phyloP scores from a whole-genome alignment of 176 grass and related monocot genomes.

The Echinochloa phyllopogon region DNA sequence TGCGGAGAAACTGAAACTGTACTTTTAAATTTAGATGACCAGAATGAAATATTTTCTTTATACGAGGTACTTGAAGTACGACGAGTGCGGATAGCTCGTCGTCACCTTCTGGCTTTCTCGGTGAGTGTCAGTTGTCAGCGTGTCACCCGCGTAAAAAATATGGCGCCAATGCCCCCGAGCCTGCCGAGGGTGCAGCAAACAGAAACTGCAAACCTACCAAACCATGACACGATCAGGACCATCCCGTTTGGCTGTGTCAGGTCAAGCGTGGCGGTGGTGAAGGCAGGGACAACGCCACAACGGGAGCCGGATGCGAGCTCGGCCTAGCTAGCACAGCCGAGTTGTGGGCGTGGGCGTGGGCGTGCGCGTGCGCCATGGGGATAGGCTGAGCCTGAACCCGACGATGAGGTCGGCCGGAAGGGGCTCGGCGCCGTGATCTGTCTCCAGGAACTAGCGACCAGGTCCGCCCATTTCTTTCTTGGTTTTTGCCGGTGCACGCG shows the following conservation, averaged over 20 bases:
- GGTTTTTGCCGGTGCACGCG: slow-evolving; percentile 13
- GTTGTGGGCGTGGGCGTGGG: too few species aligned
- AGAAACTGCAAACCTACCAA: not conserved
- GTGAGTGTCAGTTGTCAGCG: not conserved
- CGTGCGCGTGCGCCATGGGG: not conserved
- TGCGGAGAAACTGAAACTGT: too few species aligned
- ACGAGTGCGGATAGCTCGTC: too few species aligned
- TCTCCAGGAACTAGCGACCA: not conserved
- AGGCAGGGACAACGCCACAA: not conserved
- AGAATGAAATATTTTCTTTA: too few species aligned
- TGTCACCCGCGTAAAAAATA: not conserved
- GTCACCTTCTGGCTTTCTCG: not conserved
- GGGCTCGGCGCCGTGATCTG: not conserved
- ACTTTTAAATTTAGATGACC: too few species aligned
- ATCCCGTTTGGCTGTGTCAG: not conserved
- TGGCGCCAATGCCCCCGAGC: not conserved
- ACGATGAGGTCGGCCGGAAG: not conserved
- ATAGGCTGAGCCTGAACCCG: not conserved
- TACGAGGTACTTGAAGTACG: too few species aligned
- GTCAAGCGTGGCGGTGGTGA: too few species aligned
- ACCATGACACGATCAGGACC: not conserved
- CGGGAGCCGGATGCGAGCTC: not conserved
- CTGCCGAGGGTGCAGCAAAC: not conserved
- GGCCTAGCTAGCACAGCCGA: not conserved
- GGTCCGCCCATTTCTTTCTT: not conserved